A percentile compares a stretch with the other conserved stretches of the same genome.
Evolutionary conservation across 208 protist species (phyloP).

Genomic region (Crithidia sp.): DNA sequence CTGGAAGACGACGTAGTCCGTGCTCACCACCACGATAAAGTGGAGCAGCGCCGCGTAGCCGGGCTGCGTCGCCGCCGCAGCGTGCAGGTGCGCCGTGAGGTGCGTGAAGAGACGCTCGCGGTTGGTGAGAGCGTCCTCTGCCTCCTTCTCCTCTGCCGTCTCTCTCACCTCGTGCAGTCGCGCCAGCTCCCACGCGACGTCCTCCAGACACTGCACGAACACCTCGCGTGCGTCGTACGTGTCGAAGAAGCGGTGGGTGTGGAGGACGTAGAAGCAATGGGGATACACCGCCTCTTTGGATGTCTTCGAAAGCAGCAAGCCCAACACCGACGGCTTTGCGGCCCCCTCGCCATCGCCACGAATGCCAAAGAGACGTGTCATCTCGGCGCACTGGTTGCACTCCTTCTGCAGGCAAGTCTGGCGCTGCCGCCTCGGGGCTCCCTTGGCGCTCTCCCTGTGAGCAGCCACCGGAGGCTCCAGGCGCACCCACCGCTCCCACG

Average conservation of each 20-base stretch:
- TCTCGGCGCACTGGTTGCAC: background rate
- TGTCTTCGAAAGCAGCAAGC: background rate
- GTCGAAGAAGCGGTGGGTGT: constrained; percentile 16
- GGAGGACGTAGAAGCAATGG: constrained; percentile 27
- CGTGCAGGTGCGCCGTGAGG: background rate
- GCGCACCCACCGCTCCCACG: constrained; percentile 1
- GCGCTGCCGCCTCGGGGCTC: constrained; percentile 7
- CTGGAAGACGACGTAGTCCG: constrained; percentile 1
- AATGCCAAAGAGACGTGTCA: background rate
- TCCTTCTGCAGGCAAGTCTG: constrained; percentile 4
- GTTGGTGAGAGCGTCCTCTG: background rate
- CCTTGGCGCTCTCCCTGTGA: background rate
- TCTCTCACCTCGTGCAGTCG: background rate
- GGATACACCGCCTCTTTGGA: background rate
- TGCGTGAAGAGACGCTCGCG: constrained; percentile 4
- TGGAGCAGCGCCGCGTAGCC: constrained; percentile 1
- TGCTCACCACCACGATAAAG: background rate
- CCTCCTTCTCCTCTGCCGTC: background rate
- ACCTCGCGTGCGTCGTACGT: constrained; percentile 28
- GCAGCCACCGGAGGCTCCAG: constrained; percentile 6
- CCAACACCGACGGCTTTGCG: background rate
- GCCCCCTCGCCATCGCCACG: background rate
- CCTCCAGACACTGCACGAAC: constrained; percentile 15
- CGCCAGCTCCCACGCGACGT: constrained; percentile 10
- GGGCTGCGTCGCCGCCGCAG: background rate